phyloP scores from a whole-genome alignment of 345 rosid species.

The Raphanus sativus region DNA sequence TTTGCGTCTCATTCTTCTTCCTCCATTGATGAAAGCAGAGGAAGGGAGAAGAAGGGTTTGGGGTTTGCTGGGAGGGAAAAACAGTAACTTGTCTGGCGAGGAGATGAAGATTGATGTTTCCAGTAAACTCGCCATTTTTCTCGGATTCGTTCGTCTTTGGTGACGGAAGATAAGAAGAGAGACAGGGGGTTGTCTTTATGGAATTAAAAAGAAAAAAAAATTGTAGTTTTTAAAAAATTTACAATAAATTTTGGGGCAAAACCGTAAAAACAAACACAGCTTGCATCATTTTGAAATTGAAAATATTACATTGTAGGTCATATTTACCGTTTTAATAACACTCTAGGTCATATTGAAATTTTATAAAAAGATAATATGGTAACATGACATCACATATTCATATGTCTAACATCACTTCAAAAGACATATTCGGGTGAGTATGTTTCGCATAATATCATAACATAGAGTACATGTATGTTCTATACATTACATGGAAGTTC shows the following conservation, averaged over 20 bases:
- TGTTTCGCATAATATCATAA: not conserved
- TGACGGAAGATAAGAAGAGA: slow-evolving; percentile 29
- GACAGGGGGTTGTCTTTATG: not conserved
- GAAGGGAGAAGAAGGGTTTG: slow-evolving; percentile 26
- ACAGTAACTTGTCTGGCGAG: slow-evolving; percentile 30
- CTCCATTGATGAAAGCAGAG: slow-evolving; percentile 27
- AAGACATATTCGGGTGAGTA: not conserved
- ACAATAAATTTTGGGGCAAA: not conserved
- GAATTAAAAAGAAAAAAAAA: not conserved
- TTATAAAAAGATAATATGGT: no score
- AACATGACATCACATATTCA: no score
- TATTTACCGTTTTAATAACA: no score
- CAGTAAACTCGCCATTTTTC: slow-evolving; percentile 39
- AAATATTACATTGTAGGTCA: no score
- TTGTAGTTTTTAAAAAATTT: no score
- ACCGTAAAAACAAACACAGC: not conserved
- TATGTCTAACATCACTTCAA: no score
- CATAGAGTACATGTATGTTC: not conserved
- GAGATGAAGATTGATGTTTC: slow-evolving; percentile 34
- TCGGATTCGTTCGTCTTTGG: not conserved
- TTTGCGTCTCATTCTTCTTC: slow-evolving; percentile 21
- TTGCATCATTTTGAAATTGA: not conserved
- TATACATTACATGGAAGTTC: slow-evolving; percentile 30
- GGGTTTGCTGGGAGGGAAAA: slow-evolving; percentile 7
- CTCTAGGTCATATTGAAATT: no score